A percentile compares a stretch with the other conserved stretches of the same genome.
phyloP scores from a whole-genome alignment of 2,329 filamentous ascomycete species.

The Incumbomyces lentus region DNA sequence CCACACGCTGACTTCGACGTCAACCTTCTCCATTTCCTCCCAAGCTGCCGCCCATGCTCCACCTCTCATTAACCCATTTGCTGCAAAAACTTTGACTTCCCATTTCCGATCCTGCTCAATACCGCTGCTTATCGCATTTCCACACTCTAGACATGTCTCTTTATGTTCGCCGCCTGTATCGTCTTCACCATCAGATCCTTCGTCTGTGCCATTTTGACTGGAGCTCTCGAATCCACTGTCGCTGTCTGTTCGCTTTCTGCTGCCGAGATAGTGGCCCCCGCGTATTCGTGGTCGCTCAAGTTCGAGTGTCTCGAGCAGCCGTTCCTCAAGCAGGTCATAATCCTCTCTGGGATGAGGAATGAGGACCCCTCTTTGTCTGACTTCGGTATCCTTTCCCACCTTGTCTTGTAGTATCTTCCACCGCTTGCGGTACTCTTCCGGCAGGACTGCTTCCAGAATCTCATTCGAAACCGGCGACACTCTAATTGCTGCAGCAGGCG shows the following conservation, averaged over 20 bases:
- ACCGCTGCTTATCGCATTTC: slow-evolving; percentile 37
- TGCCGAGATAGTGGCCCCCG: slow-evolving; percentile 47
- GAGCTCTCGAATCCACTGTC: slow-evolving; percentile 26
- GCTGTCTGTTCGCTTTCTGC: slow-evolving; percentile 16
- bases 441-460: slow-evolving; percentile 41
- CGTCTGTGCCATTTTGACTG: slow-evolving; percentile 24
- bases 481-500: slow-evolving; percentile 41
- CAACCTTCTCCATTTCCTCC: slow-evolving; percentile 97
- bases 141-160: slow-evolving; percentile 41
- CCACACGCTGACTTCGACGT: slow-evolving; percentile 77
- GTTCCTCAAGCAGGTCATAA: slow-evolving; percentile 53
- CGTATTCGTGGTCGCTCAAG: slow-evolving; percentile 45
- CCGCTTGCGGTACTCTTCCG: slow-evolving; percentile 33
- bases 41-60: slow-evolving; percentile 90
- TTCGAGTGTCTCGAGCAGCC: slow-evolving; percentile 50
- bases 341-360: slow-evolving; percentile 54
- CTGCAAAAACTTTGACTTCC: slow-evolving; percentile 77
- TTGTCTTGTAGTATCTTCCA: slow-evolving; percentile 47
- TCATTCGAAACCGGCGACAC: slow-evolving; percentile 30
- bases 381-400: slow-evolving; percentile 38
- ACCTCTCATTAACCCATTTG: slow-evolving; percentile 84
- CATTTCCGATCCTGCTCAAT: slow-evolving; percentile 42
- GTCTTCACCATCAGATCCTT: slow-evolving; percentile 21
- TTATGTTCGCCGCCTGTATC: slow-evolving; percentile 17
- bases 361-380: slow-evolving; percentile 49